Percentiles rank a stretch among this genome's conserved stretches.
Evolutionary conservation across 257 asterid species (phyloP).

Genomic region (Solanum chiquidenum): DNA sequence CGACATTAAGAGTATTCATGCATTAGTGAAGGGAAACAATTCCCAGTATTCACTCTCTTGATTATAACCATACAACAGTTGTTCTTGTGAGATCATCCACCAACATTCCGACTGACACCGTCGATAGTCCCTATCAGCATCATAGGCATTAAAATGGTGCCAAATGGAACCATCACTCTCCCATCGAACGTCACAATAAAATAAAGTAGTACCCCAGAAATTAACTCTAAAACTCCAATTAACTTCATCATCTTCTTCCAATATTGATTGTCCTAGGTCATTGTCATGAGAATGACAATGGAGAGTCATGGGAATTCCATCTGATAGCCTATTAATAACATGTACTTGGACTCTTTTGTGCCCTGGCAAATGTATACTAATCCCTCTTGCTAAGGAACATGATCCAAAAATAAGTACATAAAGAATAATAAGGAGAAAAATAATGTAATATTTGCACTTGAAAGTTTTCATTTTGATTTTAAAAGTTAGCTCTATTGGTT

Average conservation of each 20-base stretch:
- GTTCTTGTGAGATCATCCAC: conserved; percentile 26
- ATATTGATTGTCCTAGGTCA: conserved; percentile 22
- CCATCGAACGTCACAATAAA: conserved; percentile 29
- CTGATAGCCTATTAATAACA: conserved; percentile 15
- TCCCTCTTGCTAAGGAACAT: not conserved
- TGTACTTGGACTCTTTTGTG: conserved; percentile 8
- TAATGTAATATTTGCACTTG: not conserved
- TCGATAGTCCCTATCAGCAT: conserved; percentile 11
- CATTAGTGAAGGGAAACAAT: not conserved
- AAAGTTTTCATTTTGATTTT: not conserved
- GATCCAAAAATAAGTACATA: not conserved
- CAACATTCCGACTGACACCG: conserved; percentile 22
- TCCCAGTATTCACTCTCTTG: conserved; percentile 21
- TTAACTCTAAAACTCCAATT: conserved; percentile 25
- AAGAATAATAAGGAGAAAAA: not conserved
- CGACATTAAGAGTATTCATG: not conserved
- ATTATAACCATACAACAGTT: conserved; percentile 19
- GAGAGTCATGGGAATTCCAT: conserved; percentile 6
- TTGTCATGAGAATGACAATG: conserved; percentile 37
- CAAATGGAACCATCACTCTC: not conserved
- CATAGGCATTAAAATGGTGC: conserved; percentile 29
- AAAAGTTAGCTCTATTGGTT: not conserved
- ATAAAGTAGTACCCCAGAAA: conserved; percentile 25
- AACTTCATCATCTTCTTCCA: conserved; percentile 1
- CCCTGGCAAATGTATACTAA: not conserved